Evolutionary conservation across 202 grass and related monocot genomes (phyloP).

Genomic region (Schoenoplectus triqueter): DNA sequence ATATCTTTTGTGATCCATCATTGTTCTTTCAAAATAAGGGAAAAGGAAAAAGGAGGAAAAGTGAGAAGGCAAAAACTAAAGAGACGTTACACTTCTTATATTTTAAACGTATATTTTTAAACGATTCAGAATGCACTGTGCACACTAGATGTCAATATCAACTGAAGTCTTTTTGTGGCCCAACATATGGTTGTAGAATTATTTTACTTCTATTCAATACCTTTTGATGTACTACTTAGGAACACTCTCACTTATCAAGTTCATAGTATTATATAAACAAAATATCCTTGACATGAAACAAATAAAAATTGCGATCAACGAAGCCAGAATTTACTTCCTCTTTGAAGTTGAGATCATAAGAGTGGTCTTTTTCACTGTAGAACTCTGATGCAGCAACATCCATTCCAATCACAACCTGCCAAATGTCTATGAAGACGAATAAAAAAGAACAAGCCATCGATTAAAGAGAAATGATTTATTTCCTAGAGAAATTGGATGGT

Average conservation of each 20-base stretch:
- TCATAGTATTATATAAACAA: conserved; percentile 14
- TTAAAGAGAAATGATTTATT: conserved; percentile 12
- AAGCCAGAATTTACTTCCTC: conserved; percentile 58
- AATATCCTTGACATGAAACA: background rate
- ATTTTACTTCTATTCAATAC: background rate
- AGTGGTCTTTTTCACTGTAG: conserved; percentile 82
- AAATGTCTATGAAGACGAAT: background rate
- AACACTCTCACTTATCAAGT: background rate
- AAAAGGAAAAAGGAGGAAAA: background rate
- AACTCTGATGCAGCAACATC: conserved; percentile 98
- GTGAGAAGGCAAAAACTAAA: background rate
- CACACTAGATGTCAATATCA: too few relatives aligned
- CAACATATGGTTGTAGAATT: too few relatives aligned
- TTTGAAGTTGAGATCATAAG: conserved; percentile 98
- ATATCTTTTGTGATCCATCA: conserved; percentile 94
- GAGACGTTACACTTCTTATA: too few relatives aligned
- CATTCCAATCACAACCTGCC: conserved; percentile 78
- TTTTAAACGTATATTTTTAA: too few relatives aligned
- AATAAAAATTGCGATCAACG: background rate
- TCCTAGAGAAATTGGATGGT: conserved; percentile 23
- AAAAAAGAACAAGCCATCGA: background rate
- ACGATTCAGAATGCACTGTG: too few relatives aligned
- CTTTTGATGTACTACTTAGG: background rate
- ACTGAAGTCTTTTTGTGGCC: too few relatives aligned
- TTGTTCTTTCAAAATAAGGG: conserved; percentile 57